Evolutionary conservation across 1,284 basidiomycete genomes (phyloP), one percentile per base, ranked within the genome.

Genomic region (Polyporus tsugae): DNA sequence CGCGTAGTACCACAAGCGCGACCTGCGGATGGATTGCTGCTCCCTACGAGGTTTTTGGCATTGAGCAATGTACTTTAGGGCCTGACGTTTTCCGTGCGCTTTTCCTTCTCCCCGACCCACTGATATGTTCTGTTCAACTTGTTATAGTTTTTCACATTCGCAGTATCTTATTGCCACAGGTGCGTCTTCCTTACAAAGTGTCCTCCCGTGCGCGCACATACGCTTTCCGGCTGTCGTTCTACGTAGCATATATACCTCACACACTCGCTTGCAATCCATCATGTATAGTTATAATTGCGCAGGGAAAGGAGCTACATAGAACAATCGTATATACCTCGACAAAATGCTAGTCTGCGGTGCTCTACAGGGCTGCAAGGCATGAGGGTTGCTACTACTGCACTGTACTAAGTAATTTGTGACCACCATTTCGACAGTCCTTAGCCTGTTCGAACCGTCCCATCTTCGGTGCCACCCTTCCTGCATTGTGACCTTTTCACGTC

Each of bases 81-180:
- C 55, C 55, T 38, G 55, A 58, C 35, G 4, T n/a, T 63, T 41
- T 19, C 36, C 33, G 35, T 38, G 49, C 44, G 22, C 15, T 38
- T 52, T 49, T 6, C 44, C 15, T 58, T 13, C 39, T 58, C 42
- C 42, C 15, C 15, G 17, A 59, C 44, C 44, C 42, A 17, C n/a
- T 33, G 35, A 6, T 22, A 29, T 33, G n/a, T 38, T 58, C 29
- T 9, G 25, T 42, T 64, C 49, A 22, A 22, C 46, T 49, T 39
- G 57, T 60, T 29, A 25, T 59, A 60, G 36, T 52, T 25, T 52
- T 52, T n/a, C 9, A 22, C 44, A 39, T 66, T 66, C 64, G 57
- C 36, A 25, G 19, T 66, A 66, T 62, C 64, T 66, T 66, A 66
- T 66, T 66, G 64, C 64, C 64, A 57, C 49, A 61, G 38, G 49